Evolutionary conservation across 2,329 filamentous ascomycete genomes (phyloP), one percentile per base, ranked within the genome.

Genomic region (Cladophialophora immunda): DNA sequence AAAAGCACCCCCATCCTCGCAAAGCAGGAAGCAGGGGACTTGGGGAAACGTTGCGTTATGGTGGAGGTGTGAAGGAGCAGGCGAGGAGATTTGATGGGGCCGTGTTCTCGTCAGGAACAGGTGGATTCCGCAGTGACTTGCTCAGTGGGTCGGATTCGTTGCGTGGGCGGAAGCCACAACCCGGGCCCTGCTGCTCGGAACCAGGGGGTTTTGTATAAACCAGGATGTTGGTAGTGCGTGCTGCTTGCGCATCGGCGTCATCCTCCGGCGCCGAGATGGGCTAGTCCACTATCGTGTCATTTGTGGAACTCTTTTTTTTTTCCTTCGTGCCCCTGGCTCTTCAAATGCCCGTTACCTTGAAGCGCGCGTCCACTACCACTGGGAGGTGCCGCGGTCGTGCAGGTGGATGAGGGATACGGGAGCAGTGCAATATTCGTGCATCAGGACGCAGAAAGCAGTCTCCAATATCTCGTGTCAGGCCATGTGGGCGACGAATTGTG

Each of bases 31-130:
- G 63, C 66, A 68, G 66, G 68, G 66, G 60, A 56, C 11, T 58
- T 62, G 53, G 55, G 57, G 62, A 56, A 47, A 66, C n/a, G 47
- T 58, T 54, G 52, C 55, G 63, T 58, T 66, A 52, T 58, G 27
- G 62, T 66, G 65, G 62, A 70, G 60, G 65, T 66, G 64, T 61
- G 68, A 68, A 70, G 68, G 68, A 70, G 66, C 65, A 65, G 63
- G 58, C 59, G 58, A 45, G 58, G 68, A 70, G 68, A 70, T 70
- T 70, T 70, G 68, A 70, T 68, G 68, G 68, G 61, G 64, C 56
- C 50, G 38, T 34, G 47, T 66, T 59, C 30, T 58, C 58, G 61
- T 65, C 66, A 68, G 66, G 68, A 66, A 68, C 68, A 61, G 66
- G 66, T 64, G 60, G 64, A 64, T 58, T 30, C 45, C 29, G 29